phyloP scores from a whole-genome alignment of 140 eudicot genomes.

The Flaveria floridana region DNA sequence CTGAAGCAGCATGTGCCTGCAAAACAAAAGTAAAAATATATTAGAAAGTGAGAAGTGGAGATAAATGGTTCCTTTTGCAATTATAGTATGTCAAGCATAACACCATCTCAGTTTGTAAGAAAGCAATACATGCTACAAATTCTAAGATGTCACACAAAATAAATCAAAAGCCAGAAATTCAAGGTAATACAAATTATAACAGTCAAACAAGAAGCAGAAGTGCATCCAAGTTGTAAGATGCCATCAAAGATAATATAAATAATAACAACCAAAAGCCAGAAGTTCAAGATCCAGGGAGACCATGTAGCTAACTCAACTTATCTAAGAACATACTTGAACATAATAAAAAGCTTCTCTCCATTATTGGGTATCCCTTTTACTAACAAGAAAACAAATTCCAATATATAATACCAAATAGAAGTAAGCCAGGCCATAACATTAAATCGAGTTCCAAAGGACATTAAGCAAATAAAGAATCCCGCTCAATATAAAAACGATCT shows the following conservation, averaged over 20 bases:
- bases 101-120: constrained; percentile 14
- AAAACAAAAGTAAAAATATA: constrained; percentile 10
- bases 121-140: constrained; percentile 5
- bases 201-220: neutral
- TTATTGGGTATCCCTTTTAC: neutral
- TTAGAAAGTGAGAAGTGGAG: constrained; percentile 1
- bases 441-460: neutral
- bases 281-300: neutral
- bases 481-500: neutral
- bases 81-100: neutral
- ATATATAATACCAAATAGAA: neutral
- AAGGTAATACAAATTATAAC: neutral
- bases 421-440: neutral
- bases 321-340: neutral
- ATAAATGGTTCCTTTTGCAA: neutral
- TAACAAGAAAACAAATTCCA: neutral
- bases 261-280: neutral
- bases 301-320: neutral
- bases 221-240: neutral
- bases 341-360: too few relatives aligned
- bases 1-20: constrained; percentile 98
- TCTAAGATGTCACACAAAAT: neutral
- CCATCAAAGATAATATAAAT: neutral
- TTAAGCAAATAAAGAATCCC: neutral
- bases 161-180: neutral